Evolutionary conservation across 2,329 filamentous ascomycete genomes (phyloP), one percentile per base, ranked within the genome.

Genomic region (Xylaria sp.): DNA sequence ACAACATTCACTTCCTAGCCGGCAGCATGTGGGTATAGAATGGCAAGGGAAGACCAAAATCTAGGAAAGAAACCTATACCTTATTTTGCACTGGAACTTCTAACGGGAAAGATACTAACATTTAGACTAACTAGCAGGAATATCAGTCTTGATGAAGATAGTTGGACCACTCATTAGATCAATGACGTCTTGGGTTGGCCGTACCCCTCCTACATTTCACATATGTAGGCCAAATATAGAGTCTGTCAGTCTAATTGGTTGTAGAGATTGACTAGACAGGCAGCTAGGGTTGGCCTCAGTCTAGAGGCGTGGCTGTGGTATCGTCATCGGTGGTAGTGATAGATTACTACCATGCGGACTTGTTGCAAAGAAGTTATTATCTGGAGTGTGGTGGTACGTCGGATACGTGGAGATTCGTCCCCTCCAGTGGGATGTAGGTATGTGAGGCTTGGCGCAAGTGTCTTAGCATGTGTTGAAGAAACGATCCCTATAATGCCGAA

Each of bases 131-230:
- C 10, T 2, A 10, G 31, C 25, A 39, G 31, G 33, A 54, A 39
- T 27, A 17, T 4, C 39, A 25, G 15, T 22, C 33, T n/a, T 25
- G 7, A 27, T 38, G n/a, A 39, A 15, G 31, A 38, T 15, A 15
- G 22, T 10, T 11, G 17, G 22, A 11, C 5, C 15, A 39, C 22
- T 9, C 3, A 15, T 22, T 33, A 20, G 17, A 33, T 33, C 49
- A 53, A 64, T 64, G 62, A 64, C 62, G 55, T 60, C 55, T 47
- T 39, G 15, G 22, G 20, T 31, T 6, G 44, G 44, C 38, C 20
- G 49, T 10, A 5, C 10, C 33, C 33, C 13, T 10, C 25, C 47
- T 45, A 5, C 29, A 20, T 17, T 55, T 17, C 22, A 31, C 31
- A 27, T 11, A 36, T 9, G 33, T 36, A 36, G 6, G 27, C 38